A percentile compares a stretch with the other conserved stretches of the same genome.
These are phyloP conservation scores for Hyphopichia fennica DNA, from an alignment of 1,139 yeast genomes.

Conservation along the genomic window DNA sequence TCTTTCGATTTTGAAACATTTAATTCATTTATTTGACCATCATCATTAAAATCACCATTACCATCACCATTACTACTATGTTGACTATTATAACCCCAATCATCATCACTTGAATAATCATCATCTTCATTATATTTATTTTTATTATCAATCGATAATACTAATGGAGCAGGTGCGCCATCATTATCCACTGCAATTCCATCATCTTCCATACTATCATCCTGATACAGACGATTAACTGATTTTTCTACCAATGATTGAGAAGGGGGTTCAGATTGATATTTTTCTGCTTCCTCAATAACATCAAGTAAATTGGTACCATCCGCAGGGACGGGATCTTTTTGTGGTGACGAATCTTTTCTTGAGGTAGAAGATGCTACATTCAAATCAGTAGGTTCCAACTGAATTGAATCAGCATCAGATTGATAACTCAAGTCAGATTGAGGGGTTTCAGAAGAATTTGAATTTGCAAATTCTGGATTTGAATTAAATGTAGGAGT, in stretches of 20 bases:
- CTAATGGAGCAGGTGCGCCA: slow-evolving; percentile 18
- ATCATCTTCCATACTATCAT: background rate
- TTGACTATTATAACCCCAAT: slow-evolving; percentile 30
- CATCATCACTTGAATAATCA: slow-evolving; percentile 15
- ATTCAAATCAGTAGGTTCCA: slow-evolving; percentile 32
- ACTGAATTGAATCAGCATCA: slow-evolving; percentile 39
- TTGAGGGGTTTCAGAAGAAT: slow-evolving; percentile 24
- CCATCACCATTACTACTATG: slow-evolving; percentile 19
- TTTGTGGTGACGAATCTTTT: background rate
- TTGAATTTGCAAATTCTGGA: slow-evolving; percentile 6
- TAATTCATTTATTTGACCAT: background rate
- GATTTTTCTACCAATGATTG: background rate
- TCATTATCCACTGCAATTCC: background rate
- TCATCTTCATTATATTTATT: slow-evolving; percentile 1
- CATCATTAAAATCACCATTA: too few relatives aligned
- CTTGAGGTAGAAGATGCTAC: slow-evolving; percentile 9
- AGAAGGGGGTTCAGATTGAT: background rate
- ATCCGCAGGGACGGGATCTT: background rate
- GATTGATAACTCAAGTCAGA: slow-evolving; percentile 37
- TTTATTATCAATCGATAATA: slow-evolving; percentile 23
- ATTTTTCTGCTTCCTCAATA: background rate
- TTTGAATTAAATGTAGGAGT: slow-evolving; percentile 25
- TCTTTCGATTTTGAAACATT: background rate
- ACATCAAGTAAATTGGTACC: background rate
- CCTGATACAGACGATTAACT: background rate